Evolutionary conservation across 192 early-diverging fungal species (phyloP), one percentile per base, ranked within the genome.

Genomic region (Gonapodya sp.): DNA sequence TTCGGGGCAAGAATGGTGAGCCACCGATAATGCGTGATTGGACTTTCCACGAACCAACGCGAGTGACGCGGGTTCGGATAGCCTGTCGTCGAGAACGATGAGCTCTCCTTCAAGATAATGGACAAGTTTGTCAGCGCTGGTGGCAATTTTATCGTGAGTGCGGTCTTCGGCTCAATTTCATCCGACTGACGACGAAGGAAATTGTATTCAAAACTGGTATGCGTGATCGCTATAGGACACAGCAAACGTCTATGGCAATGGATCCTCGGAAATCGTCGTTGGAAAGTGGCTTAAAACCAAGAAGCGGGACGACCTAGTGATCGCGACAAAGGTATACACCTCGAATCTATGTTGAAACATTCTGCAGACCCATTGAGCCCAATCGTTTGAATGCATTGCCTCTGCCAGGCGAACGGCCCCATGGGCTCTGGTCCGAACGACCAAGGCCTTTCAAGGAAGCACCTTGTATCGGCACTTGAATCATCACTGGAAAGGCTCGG

Each of bases 401-500:
- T 16, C 24, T 24, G 8, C 8, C 46, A 64, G 46, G 46, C 46
- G 46, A 64, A 64, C 24, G 46, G 46, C 8, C 46, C 46, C 8
- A 64, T 24, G 46, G 46, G 46, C 8, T 24, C 24, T 64, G 46
- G 46, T 24, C 24, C 46, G 24, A 64, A 64, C 24, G 46, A 64
- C 24, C 46, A 64, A 64, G 85, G 85, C 30, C 74, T 84, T 31
- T 80, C 85, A 16, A 14, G 83, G 31, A 86, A 83, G 36, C 80
- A 81, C 73, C 78, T 86, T n/a, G 80, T 85, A 2, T 36, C 81
- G 35, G 82, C 82, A 36, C 72, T 85, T 24, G 83, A 83, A 35
- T 84, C 80, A 1, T 84, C 83, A 1, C 72, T 86, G 1, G 35
- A 85, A 37, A 37, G 85, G 30, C 35, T 86, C n/a, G 84, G 46